Conservation (phyloP, 2,329 filamentous ascomycete species). For the Colletotrichum navitas region DNA sequence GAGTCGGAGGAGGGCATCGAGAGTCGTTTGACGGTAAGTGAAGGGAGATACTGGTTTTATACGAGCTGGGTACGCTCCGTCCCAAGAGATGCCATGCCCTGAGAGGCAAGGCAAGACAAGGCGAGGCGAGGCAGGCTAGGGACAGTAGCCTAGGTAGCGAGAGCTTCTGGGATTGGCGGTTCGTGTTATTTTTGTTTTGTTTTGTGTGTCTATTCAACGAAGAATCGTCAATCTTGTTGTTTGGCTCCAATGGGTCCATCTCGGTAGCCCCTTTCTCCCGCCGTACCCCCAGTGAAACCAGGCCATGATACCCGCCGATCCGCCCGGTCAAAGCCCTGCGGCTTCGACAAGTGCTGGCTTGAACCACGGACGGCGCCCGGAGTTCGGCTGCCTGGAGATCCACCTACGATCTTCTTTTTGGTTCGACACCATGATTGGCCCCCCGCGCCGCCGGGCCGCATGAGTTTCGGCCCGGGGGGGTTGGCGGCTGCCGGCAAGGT, state of each 20-base stretch:
- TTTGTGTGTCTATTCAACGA: background rate
- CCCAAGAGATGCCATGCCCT: background rate
- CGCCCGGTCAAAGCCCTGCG: constrained; percentile 22
- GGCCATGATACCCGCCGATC: background rate
- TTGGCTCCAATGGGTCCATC: background rate
- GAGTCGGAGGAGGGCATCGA: constrained; percentile 19
- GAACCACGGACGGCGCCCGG: constrained; percentile 28
- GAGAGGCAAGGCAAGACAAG: background rate
- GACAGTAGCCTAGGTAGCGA: background rate
- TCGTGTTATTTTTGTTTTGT: background rate
- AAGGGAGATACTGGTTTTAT: constrained; percentile 17
- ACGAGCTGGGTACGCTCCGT: background rate
- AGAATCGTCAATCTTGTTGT: background rate
- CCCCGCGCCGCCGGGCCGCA: background rate
- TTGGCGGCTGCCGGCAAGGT: too few relatives aligned
- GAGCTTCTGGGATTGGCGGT: background rate
- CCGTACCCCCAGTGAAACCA: background rate
- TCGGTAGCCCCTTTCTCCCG: background rate
- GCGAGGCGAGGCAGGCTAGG: too few relatives aligned
- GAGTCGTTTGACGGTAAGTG: constrained; percentile 43
- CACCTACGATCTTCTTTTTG: background rate
- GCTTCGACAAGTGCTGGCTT: background rate
- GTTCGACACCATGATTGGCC: constrained; percentile 10
- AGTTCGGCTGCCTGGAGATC: constrained; percentile 38
- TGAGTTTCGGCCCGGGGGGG: background rate